These are phyloP conservation scores for Bromus sterilis DNA, from an alignment of 176 grass and related monocot species.

Conservation along the genomic window DNA sequence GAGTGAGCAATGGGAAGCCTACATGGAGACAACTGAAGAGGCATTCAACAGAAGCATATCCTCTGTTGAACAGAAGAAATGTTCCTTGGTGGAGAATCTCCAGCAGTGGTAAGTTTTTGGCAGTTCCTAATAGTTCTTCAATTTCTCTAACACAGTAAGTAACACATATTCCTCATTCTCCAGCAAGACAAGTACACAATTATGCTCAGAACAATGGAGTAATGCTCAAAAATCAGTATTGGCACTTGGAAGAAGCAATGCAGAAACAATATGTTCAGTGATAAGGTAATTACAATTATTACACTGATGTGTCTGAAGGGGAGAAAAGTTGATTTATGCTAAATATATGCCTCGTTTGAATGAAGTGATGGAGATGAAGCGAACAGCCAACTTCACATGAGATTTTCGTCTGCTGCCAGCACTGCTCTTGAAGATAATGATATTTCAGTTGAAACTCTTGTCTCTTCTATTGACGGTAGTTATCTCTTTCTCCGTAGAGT, in stretches of 20 bases:
- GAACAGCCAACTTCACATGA: slow-evolving; percentile 31
- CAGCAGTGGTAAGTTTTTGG: slow-evolving; percentile 38
- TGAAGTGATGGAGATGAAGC: slow-evolving; percentile 53
- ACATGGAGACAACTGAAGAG: slow-evolving; percentile 45
- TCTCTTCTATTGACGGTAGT: slow-evolving; percentile 55
- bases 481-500: not conserved
- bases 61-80: slow-evolving; percentile 42
- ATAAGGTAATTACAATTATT: slow-evolving; percentile 46
- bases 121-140: not conserved
- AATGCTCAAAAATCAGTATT: slow-evolving; percentile 48
- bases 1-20: slow-evolving; percentile 62
- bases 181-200: slow-evolving; percentile 41
- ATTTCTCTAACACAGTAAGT: not conserved
- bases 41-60: slow-evolving; percentile 43
- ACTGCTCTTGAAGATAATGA: slow-evolving; percentile 44
- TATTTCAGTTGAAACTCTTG: slow-evolving; percentile 37
- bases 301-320: not conserved
- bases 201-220: slow-evolving; percentile 53
- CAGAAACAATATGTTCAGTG: slow-evolving; percentile 26
- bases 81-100: slow-evolving; percentile 33
- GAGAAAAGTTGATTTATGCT: not conserved
- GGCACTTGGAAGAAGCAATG: slow-evolving; percentile 34
- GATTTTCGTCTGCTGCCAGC: slow-evolving; percentile 34
- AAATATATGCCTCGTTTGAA: slow-evolving; percentile 10
- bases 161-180: slow-evolving; percentile 9